Evolutionary conservation across 345 rosid species (phyloP), one percentile per base, ranked within the genome.

Genomic region (Salix purpurea): DNA sequence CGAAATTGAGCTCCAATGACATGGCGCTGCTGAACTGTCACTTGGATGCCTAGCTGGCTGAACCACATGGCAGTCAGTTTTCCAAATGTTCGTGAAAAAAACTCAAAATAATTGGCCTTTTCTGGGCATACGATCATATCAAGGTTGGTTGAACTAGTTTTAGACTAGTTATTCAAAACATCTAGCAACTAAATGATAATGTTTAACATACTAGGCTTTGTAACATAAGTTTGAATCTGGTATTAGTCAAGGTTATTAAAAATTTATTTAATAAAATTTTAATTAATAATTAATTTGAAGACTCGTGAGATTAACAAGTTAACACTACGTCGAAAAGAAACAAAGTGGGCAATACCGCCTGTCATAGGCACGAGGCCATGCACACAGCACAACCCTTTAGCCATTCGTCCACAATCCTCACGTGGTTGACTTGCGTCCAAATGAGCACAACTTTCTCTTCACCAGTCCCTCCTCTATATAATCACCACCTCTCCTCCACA

Each of bases 301-400:
- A 1, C 7, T 1, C 0, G 1, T 36, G 1, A 5, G 0, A 36
- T 36, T 5, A 5, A 2, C 0, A 30, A 30, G 0, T 34, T 34
- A 5, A 5, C 36, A 34, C 6, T 2, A 30, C 0, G 4, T 30
- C 34, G 1, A 34, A 34, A 4, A 34, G 1, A 34, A 2, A 4
- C 50, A 12, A 18, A 46, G 0, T 2, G 18, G 7, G 19, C 56
- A 50, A 16, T 18, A 18, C 56, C 56, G 21, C 56, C 56, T 50
- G 56, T 16, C 56, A 16, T 6, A 18, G n/a, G 56, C 56, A 50
- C 7, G 19, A 50, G 21, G 56, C 56, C 56, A 50, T 50, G 56
- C 56, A 50, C n/a, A 50, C 56, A 18, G 21, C 56, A 50, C 56
- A 50, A 5, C 7, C 56, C 56, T 50, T 50, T 6, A 50, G 21